Conservation (phyloP, 352 stramenopile species). For the Phytophthora fragariae region DNA sequence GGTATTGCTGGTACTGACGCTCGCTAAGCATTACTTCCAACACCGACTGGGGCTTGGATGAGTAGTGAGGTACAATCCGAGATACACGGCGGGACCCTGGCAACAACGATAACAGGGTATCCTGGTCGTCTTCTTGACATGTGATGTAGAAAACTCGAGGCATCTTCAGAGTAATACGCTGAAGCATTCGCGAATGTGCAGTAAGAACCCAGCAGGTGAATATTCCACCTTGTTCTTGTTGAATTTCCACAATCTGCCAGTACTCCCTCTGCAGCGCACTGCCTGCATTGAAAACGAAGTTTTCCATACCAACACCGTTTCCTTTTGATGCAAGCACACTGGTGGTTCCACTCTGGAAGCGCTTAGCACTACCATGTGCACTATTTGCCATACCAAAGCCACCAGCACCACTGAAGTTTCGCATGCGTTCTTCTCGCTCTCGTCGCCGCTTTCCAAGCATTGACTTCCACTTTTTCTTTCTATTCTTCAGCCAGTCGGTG, state of each 20-base stretch:
- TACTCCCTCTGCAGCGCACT: slow-evolving; percentile 65
- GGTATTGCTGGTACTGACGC: slow-evolving; percentile 73
- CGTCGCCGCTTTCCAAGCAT: slow-evolving; percentile 67
- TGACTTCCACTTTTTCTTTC: slow-evolving; percentile 80
- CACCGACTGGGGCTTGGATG: slow-evolving; percentile 64
- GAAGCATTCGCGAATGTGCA: slow-evolving; percentile 70
- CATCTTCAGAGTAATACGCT: slow-evolving; percentile 78
- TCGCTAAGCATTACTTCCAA: slow-evolving; percentile 79
- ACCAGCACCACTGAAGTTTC: slow-evolving; percentile 32
- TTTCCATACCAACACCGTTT: slow-evolving; percentile 78
- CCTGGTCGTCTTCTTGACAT: slow-evolving; percentile 75
- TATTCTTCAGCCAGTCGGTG: slow-evolving; percentile 63
- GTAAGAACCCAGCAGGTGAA: slow-evolving; percentile 98
- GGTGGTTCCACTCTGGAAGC: slow-evolving; percentile 41
- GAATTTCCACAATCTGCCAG: slow-evolving; percentile 87
- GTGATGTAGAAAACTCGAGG: slow-evolving; percentile 74
- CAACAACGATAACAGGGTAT: slow-evolving; percentile 73
- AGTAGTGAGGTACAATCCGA: slow-evolving; percentile 63
- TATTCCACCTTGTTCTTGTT: slow-evolving; percentile 79
- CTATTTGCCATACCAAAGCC: slow-evolving; percentile 43
- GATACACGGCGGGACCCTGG: slow-evolving; percentile 61
- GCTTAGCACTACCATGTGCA: slow-evolving; percentile 42
- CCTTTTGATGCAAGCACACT: slow-evolving; percentile 27
- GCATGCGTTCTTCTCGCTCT: slow-evolving; percentile 61
- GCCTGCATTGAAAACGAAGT: slow-evolving; percentile 76